phyloP scores from a whole-genome alignment of 352 stramenopile genomes.

The Pythium oligandrum region DNA sequence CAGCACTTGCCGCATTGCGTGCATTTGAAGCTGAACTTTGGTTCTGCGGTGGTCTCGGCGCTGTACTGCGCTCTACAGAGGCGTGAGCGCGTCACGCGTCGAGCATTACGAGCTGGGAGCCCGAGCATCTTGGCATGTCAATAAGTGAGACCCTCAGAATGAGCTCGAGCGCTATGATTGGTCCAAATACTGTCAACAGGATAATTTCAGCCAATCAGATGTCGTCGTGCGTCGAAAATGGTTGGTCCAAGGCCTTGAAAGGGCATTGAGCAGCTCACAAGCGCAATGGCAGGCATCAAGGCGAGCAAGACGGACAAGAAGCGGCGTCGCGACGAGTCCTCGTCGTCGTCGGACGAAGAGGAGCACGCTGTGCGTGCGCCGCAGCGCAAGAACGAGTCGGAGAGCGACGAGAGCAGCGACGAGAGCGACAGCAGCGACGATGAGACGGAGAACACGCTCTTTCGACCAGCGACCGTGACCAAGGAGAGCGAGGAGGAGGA shows the following conservation, averaged over 20 bases:
- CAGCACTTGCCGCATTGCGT: constrained; percentile 78
- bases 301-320: constrained; percentile 24
- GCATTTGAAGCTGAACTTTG: constrained; percentile 54
- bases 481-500: constrained; percentile 21
- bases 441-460: constrained; percentile 61
- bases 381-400: constrained; percentile 18
- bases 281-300: too few relatives aligned
- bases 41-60: constrained; percentile 12
- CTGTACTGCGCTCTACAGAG: too few relatives aligned
- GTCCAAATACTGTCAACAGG: too few relatives aligned
- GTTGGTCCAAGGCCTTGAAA: constrained; percentile 19
- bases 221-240: background rate
- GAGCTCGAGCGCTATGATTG: too few relatives aligned
- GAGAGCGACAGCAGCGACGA: constrained; percentile 23
- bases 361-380: constrained; percentile 6
- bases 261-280: constrained; percentile 1
- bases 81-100: too few relatives aligned
- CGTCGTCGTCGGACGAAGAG: background rate
- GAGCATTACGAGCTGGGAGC: too few relatives aligned
- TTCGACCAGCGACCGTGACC: constrained; percentile 36
- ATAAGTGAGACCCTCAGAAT: too few relatives aligned
- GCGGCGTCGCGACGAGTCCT: constrained; percentile 24
- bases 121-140: too few relatives aligned
- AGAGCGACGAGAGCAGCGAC: constrained; percentile 12
- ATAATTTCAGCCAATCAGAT: constrained; percentile 6